phyloP scores from a whole-genome alignment of 176 grass and related monocot genomes.

The Triticum turgidum region DNA sequence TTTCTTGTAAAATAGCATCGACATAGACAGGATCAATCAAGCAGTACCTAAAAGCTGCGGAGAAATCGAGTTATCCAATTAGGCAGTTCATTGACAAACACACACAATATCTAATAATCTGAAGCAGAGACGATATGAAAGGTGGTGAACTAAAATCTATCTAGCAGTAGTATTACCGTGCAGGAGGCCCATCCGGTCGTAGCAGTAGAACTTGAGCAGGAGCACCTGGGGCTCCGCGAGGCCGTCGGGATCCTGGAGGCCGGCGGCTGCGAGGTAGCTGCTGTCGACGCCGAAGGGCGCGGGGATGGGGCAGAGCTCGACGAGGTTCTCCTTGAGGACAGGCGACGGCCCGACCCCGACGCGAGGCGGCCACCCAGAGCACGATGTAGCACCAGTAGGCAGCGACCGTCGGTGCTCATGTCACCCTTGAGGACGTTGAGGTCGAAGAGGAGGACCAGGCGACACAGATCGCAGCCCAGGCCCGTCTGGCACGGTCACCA shows the following conservation, averaged over 20 bases:
- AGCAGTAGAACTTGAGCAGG: slow-evolving; percentile 81
- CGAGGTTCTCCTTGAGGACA: slow-evolving; percentile 59
- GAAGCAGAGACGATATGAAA: neutral
- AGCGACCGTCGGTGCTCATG: slow-evolving; percentile 69
- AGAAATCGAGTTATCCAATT: neutral
- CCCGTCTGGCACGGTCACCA: slow-evolving; percentile 75
- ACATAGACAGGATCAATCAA: neutral
- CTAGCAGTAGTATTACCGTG: slow-evolving; percentile 18
- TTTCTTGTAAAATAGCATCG: neutral
- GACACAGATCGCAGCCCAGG: slow-evolving; percentile 86
- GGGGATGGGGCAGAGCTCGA: slow-evolving; percentile 48
- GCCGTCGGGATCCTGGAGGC: neutral
- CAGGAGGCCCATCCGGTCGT: slow-evolving; percentile 69
- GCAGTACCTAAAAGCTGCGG: neutral
- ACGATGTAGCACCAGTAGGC: slow-evolving; percentile 74
- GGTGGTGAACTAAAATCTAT: neutral
- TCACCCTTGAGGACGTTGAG: slow-evolving; percentile 81
- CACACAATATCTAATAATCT: neutral
- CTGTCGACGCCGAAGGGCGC: slow-evolving; percentile 25
- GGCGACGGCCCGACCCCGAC: neutral
- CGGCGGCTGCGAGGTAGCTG: slow-evolving; percentile 19
- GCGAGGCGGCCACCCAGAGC: slow-evolving; percentile 51
- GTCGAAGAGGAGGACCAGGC: slow-evolving; percentile 78
- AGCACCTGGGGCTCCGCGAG: slow-evolving; percentile 42
- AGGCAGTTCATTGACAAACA: neutral